phyloP scores from a whole-genome alignment of 805 yeast genomes.

The Nakazawaea holstii region DNA sequence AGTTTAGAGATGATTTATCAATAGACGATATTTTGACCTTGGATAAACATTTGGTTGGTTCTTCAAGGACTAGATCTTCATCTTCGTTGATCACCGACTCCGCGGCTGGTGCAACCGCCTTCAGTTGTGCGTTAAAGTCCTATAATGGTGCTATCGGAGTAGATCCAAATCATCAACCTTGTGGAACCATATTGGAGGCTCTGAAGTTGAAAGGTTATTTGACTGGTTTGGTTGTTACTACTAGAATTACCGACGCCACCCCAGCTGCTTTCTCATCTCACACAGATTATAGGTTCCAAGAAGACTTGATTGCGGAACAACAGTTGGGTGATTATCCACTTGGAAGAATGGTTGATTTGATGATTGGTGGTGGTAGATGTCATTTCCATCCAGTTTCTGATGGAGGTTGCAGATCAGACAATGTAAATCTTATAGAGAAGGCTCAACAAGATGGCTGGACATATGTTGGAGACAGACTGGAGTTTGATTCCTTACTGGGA shows the following conservation, averaged over 20 bases:
- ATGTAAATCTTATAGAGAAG: slow-evolving; percentile 58
- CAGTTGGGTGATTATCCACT: slow-evolving; percentile 78
- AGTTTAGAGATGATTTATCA: slow-evolving; percentile 48
- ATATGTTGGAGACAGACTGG: slow-evolving; percentile 52
- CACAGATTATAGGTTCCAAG: slow-evolving; percentile 68
- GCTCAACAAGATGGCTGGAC: slow-evolving; percentile 60
- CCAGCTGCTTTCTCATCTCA: slow-evolving; percentile 89
- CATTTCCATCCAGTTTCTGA: slow-evolving; percentile 58
- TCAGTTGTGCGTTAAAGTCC: slow-evolving; percentile 75
- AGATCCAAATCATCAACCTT: slow-evolving; percentile 57
- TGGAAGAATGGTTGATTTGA: slow-evolving; percentile 75
- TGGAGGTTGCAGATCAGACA: slow-evolving; percentile 71
- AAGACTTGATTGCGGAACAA: slow-evolving; percentile 82
- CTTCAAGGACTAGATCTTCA: slow-evolving; percentile 78
- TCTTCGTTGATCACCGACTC: slow-evolving; percentile 83
- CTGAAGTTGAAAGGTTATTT: slow-evolving; percentile 73
- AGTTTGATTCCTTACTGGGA: slow-evolving; percentile 48
- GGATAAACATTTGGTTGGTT: slow-evolving; percentile 72
- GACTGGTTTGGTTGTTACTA: slow-evolving; percentile 91
- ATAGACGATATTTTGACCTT: slow-evolving; percentile 52
- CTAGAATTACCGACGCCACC: slow-evolving; percentile 90
- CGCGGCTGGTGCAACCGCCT: slow-evolving; percentile 97
- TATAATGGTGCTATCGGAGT: slow-evolving; percentile 95
- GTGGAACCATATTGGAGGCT: slow-evolving; percentile 87
- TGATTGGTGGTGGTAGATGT: slow-evolving; percentile 90